Base-by-base conservation (phyloP, 1,284 basidiomycete species). In the Ceratobasidium sp. region DNA sequence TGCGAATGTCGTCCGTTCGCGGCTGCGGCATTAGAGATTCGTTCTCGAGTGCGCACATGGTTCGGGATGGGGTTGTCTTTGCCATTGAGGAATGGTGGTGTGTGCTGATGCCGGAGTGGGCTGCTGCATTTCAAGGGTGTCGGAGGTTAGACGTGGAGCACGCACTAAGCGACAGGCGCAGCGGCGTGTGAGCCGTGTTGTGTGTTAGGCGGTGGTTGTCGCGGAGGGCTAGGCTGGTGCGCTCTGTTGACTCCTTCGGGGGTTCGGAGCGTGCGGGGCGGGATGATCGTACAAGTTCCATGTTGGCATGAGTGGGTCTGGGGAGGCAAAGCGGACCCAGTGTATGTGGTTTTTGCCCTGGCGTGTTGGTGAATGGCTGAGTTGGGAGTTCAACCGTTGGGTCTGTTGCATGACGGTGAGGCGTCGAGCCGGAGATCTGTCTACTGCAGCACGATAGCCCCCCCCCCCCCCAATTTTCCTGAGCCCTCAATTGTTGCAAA, bases 401-500 rank as follows among this genome's bases (percentile, higher is more conserved):
- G n/a, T 43, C 58, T 26, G 67, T 59, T 36, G 67, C 57, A 70
- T 14, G 53, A 32, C 32, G 43, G 43, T 30, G 67, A 70, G 67
- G 67, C 55, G 67, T 59, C 59, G 8, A 48, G 55, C 67, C 34
- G 18, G 55, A 58, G 67, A 70, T 45, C 67, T 59, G 36, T 36
- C 53, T 46, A 70, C 39, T 70, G 55, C 55, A 43, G 32, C 67
- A 59, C 67, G 67, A 70, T 59, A 59, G 55, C 48, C 52, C 39
- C 55, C 16, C n/a, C n/a, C n/a, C n/a, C n/a, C n/a, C n/a, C 34
- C 34, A 74, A 74, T 59, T 73, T 65, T 14, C 74, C 73, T 8
- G 76, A 59, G 52, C 60, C 62, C 58, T 72, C 57, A 28, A 71
- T 50, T 70, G 52, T 59, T 67, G 60, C 60, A 59, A 32, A 70